Evolutionary conservation across 148 eudicot genomes (phyloP).

Genomic region (Rheum nobile): DNA sequence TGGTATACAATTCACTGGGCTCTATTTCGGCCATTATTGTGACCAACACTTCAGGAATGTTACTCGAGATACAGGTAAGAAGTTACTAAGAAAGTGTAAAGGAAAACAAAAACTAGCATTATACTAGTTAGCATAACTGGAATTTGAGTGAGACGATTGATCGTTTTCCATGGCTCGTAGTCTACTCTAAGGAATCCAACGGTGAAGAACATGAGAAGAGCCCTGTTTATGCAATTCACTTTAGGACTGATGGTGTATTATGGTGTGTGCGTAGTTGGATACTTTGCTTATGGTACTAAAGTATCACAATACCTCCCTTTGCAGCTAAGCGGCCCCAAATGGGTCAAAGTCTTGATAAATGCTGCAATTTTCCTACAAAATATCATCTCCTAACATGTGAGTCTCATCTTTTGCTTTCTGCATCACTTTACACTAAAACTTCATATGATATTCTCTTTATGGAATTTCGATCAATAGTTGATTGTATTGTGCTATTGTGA

Average conservation of each 20-base stretch:
- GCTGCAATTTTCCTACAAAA: constrained; percentile 36
- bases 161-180: constrained; percentile 18
- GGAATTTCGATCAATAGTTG: neutral
- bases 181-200: constrained; percentile 46
- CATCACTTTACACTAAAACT: too few relatives aligned
- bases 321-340: constrained; percentile 41
- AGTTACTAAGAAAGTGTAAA: neutral
- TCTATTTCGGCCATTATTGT: constrained; percentile 49
- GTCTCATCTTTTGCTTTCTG: constrained; percentile 3
- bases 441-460: too few relatives aligned
- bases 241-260: constrained; percentile 36
- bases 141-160: too few relatives aligned
- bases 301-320: constrained; percentile 51
- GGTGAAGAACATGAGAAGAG: constrained; percentile 46
- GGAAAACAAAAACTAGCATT: neutral
- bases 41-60: constrained; percentile 49
- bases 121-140: too few relatives aligned
- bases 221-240: constrained; percentile 33
- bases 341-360: constrained; percentile 50
- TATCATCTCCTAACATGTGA: constrained; percentile 49
- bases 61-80: constrained; percentile 49
- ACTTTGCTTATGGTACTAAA: constrained; percentile 52
- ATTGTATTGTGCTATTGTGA: neutral
- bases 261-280: constrained; percentile 45
- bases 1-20: constrained; percentile 34